phyloP scores from a whole-genome alignment of 2,329 filamentous ascomycete species.

The Aschersonia sp. region DNA sequence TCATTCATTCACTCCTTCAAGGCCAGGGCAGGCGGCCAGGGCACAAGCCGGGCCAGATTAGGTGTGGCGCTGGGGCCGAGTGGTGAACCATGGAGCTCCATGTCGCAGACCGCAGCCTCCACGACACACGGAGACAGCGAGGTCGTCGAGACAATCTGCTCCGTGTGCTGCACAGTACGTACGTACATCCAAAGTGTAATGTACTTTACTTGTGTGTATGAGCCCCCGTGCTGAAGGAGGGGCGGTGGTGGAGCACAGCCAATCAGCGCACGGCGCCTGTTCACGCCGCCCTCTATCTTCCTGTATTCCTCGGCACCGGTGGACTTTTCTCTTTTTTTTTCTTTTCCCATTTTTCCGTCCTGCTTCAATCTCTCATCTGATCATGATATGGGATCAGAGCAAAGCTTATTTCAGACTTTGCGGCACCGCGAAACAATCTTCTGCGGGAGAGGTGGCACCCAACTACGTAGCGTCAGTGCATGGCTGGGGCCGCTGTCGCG shows the following conservation, averaged over 20 bases:
- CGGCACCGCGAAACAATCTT: too few relatives aligned
- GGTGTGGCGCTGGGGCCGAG: neutral
- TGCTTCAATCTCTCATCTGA: too few relatives aligned
- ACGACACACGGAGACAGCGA: neutral
- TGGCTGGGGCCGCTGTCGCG: too few relatives aligned
- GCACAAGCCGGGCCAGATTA: neutral
- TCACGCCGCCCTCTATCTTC: too few relatives aligned
- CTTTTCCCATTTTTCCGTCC: too few relatives aligned
- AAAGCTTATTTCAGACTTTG: too few relatives aligned
- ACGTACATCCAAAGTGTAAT: neutral
- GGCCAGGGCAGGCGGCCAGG: neutral
- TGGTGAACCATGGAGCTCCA: neutral
- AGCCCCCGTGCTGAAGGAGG: neutral
- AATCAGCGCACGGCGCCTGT: too few relatives aligned
- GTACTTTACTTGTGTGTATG: neutral
- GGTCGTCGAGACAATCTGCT: neutral
- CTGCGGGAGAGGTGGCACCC: too few relatives aligned
- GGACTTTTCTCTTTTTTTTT: too few relatives aligned
- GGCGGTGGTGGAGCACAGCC: neutral
- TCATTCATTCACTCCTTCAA: neutral
- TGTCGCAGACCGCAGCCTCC: neutral
- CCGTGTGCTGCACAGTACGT: neutral
- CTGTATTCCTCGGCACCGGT: too few relatives aligned
- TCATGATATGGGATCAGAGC: too few relatives aligned
- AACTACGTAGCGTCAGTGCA: too few relatives aligned